Evolutionary conservation across 805 yeast genomes (phyloP).

Genomic region (Kazachstania psychrophila): DNA sequence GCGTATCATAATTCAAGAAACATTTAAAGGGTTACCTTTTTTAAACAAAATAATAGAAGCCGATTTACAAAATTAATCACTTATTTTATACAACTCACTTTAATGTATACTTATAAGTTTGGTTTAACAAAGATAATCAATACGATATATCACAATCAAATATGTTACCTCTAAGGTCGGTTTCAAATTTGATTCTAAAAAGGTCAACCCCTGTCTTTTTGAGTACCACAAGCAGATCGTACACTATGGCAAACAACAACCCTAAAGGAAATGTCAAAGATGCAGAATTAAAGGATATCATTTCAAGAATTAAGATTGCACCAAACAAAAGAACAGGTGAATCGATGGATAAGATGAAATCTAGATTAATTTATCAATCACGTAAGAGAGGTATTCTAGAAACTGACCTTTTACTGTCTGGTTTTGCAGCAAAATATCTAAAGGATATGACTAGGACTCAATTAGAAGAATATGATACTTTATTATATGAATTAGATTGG

Average conservation of each 20-base stretch:
- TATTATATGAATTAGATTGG: constrained; percentile 96
- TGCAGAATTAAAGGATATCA: constrained; percentile 23
- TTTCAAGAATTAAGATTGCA: constrained; percentile 52
- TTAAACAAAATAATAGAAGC: no score
- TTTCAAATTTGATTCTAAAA: neutral
- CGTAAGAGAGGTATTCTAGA: constrained; percentile 94
- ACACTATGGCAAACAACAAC: neutral
- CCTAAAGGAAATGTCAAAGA: constrained; percentile 3
- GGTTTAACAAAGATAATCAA: no score
- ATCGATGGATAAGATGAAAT: constrained; percentile 60
- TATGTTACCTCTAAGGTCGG: neutral
- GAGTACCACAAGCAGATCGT: neutral
- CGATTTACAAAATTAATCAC: no score
- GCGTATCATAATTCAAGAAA: no score
- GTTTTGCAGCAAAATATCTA: constrained; percentile 75
- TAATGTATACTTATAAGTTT: no score
- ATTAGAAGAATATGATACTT: constrained; percentile 73
- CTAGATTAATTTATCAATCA: constrained; percentile 84
- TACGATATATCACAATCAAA: no score
- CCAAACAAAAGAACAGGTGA: constrained; percentile 77
- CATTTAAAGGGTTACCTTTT: no score
- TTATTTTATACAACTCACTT: no score
- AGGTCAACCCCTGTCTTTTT: no score
- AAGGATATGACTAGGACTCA: constrained; percentile 49
- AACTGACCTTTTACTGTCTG: constrained; percentile 74